Percentiles rank a stretch among this genome's conserved stretches.
phyloP scores from a whole-genome alignment of 2,329 filamentous ascomycete genomes.

The Cryphonectria naterciae region DNA sequence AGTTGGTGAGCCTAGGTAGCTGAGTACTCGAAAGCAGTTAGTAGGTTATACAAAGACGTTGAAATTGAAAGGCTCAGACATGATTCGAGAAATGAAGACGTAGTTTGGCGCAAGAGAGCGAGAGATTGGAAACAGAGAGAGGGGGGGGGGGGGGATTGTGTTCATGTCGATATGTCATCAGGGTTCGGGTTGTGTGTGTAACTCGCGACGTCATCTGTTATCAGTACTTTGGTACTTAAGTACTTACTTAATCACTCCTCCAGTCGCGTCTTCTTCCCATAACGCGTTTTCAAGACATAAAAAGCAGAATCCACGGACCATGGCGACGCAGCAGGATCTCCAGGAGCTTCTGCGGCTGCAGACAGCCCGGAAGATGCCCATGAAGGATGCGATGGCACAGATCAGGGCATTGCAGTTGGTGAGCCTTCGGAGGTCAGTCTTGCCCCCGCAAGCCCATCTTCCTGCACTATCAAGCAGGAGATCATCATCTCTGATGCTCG shows the following conservation, averaged over 20 bases:
- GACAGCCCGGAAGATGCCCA: constrained; percentile 61
- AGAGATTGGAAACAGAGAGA: no score
- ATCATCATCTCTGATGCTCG: not conserved
- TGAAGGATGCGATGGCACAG: constrained; percentile 62
- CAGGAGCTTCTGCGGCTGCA: constrained; percentile 65
- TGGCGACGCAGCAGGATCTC: constrained; percentile 62
- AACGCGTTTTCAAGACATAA: not conserved
- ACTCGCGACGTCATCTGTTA: not conserved
- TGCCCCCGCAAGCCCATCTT: not conserved
- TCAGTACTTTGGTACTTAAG: not conserved
- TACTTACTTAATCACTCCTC: not conserved
- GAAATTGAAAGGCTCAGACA: no score
- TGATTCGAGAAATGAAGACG: no score
- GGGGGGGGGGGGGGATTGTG: no score
- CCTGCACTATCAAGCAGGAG: no score
- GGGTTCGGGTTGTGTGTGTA: not conserved
- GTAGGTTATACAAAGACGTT: no score
- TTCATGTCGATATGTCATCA: not conserved
- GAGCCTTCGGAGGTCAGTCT: constrained; percentile 59
- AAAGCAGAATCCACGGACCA: constrained; percentile 33
- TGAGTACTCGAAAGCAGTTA: no score
- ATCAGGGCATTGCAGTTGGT: constrained; percentile 61
- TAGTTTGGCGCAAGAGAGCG: not conserved
- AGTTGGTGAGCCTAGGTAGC: no score
- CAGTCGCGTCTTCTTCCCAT: not conserved